Evolutionary conservation across 768 basidiomycete genomes (phyloP), one percentile per base, ranked within the genome.

Genomic region (Kwoniella botswanensis): DNA sequence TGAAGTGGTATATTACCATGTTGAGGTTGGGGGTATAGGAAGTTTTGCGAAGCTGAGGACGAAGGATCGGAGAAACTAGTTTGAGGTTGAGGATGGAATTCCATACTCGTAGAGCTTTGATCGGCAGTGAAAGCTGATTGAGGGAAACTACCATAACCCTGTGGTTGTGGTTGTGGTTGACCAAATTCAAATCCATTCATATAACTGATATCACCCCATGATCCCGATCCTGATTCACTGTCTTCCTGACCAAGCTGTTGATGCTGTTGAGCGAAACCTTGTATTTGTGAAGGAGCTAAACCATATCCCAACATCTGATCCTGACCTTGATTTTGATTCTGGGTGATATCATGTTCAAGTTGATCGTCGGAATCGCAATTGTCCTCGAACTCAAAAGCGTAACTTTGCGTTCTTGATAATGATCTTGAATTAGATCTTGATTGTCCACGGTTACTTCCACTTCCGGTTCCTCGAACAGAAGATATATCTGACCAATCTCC

Each of bases 401-500:
- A 65, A 56, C 52, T 54, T 21, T 17, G 35, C n/a, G 11, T 35
- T 42, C 52, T 26, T 12, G 63, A 65, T 41, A 18, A 2, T 26
- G 41, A 63, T 26, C 21, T 52, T 21, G 17, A 42, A 7, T n/a
- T 21, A 43, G 43, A 61, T n/a, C 9, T 35, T n/a, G 59, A 61
- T 61, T 15, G 35, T 35, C 35, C 35, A 35, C 35, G 35, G 7
- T 0, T 1, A 1, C 35, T 35, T 1, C 35, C 35, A 35, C 35
- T 9, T 35, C 35, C 6, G 35, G 4, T 46, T 2, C 22, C 42
- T n/a, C 59, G 35, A 17, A 35, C 24, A n/a, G 59, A 61, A 22
- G 76, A 77, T 3, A 61, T 60, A 21, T 77, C 74, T 7, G 74
- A 72, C 76, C 76, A 77, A 10, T 74, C 71, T 18, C 68, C 74